Evolutionary conservation across 2,329 filamentous ascomycete species (phyloP), one percentile per base, ranked within the genome.

Genomic region (Fusarium napiforme): DNA sequence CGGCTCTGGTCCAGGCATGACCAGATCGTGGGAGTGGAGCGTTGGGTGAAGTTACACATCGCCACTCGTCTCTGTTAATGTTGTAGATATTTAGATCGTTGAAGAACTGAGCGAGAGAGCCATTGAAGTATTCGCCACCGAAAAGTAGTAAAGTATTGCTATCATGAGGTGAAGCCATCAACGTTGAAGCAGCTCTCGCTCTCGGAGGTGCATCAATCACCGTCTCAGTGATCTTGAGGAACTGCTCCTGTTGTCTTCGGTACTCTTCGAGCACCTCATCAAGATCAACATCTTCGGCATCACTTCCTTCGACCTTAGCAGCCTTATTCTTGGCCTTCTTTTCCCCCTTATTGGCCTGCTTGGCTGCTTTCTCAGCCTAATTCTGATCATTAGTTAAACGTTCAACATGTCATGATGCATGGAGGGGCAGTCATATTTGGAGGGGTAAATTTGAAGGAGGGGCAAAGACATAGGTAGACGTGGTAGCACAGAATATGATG

Each of bases 81-180:
- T 96, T 88, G 83, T 92, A 92, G 74, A 92, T 85, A 83, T 91
- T 87, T 78, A 92, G 82, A 79, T 92, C 90, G 79, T 91, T 91
- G 82, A 87, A 92, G 81, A 92, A 92, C 55, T 88, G 89, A 7
- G 96, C 96, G 63, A 96, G 85, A 5, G 93, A 93, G 9, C 96
- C 96, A 83, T 98, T 97, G 84, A 94, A 98, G 80, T 95, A 97
- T 85, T 99, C 96, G 74, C 96, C 96, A 21, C 96, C 96, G 82
- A 97, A 99, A 9, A 98, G 85, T 74, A 98, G 91, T 64, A 99
- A 84, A 81, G 97, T 95, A 82, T 96, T 97, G 77, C 89, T 90
- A 83, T 97, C 96, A 37, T 92, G 90, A 3, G 96, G 96, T 43
- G 93, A 96, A 26, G 94, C 94, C 75, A 98, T 88, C 67, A 99